These are phyloP conservation scores for Castanea sativa DNA, from an alignment of 306 rosid genomes.

Conservation along the genomic window DNA sequence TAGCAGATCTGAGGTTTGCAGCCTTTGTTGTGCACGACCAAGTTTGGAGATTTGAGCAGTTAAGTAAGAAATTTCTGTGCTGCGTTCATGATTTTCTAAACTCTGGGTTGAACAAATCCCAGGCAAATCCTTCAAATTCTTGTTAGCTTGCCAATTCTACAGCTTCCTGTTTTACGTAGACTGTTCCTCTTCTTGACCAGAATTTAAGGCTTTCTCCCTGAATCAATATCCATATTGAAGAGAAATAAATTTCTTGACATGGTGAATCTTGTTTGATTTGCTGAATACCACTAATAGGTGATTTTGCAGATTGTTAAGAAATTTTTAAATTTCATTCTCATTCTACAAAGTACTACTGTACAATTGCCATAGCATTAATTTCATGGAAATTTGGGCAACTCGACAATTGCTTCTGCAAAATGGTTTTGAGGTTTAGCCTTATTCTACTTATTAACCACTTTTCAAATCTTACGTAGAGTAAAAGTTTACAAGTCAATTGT, in stretches of 20 bases:
- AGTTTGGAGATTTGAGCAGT: too few relatives aligned
- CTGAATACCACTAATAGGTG: constrained; percentile 7
- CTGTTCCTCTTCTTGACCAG: constrained; percentile 9
- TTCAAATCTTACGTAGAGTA: background rate
- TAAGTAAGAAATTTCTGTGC: too few relatives aligned
- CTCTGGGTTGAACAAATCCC: too few relatives aligned
- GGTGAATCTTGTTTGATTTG: constrained; percentile 44
- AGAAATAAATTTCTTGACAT: constrained; percentile 36
- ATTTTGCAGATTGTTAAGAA: constrained; percentile 36
- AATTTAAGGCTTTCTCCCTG: constrained; percentile 36
- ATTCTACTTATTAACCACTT: background rate
- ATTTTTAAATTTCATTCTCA: constrained; percentile 34
- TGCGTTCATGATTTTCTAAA: too few relatives aligned
- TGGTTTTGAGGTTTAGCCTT: background rate
- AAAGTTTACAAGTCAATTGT: background rate
- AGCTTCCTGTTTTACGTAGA: too few relatives aligned
- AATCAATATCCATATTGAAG: constrained; percentile 30
- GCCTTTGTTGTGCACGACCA: too few relatives aligned
- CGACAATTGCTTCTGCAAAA: constrained; percentile 21
- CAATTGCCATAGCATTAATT: background rate
- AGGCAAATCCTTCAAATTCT: too few relatives aligned
- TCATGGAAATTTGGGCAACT: too few relatives aligned
- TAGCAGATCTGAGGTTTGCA: too few relatives aligned
- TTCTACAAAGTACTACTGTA: constrained; percentile 24
- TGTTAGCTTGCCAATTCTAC: too few relatives aligned